phyloP scores from a whole-genome alignment of 2,329 filamentous ascomycete species.

The Scedosporium dehoogii region DNA sequence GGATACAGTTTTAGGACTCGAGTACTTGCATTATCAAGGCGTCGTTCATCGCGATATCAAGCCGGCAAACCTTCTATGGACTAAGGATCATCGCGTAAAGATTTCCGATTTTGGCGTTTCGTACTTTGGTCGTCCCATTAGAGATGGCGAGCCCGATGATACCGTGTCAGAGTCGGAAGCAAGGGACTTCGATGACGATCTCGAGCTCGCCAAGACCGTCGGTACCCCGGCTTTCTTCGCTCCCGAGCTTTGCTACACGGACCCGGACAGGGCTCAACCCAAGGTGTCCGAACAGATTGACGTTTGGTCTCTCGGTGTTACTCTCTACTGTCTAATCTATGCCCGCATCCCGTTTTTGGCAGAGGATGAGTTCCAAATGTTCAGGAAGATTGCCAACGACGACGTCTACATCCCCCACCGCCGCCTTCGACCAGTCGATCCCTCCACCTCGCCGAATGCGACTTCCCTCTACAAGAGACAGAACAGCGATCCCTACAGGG shows the following conservation, averaged over 20 bases:
- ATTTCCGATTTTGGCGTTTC: conserved; percentile 99
- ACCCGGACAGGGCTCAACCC: conserved; percentile 56
- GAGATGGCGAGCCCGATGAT: conserved; percentile 71
- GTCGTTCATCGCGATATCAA: conserved; percentile 82
- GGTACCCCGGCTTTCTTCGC: conserved; percentile 97
- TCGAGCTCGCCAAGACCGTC: conserved; percentile 95
- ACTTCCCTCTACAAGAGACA: conserved; percentile 46
- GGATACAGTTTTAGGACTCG: conserved; percentile 84
- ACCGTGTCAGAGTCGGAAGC: conserved; percentile 71
- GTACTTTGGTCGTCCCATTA: conserved; percentile 81
- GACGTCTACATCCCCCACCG: conserved; percentile 81
- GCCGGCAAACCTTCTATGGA: conserved; percentile 84
- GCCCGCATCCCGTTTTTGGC: conserved; percentile 89
- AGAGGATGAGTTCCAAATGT: conserved; percentile 85
- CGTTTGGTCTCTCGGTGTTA: conserved; percentile 94
- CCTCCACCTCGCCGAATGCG: conserved; percentile 43
- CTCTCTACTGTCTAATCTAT: conserved; percentile 89
- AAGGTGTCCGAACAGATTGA: conserved; percentile 91
- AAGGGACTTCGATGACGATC: conserved; percentile 79
- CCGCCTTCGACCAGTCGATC: conserved; percentile 67
- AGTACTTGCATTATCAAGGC: conserved; percentile 84
- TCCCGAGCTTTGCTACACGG: conserved; percentile 88
- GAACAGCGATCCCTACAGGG: conserved; percentile 58
- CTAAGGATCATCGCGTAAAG: conserved; percentile 76
- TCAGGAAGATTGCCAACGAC: conserved; percentile 81